Base-by-base conservation (phyloP, 176 grass and related monocot species). In the Puya raimondii region DNA sequence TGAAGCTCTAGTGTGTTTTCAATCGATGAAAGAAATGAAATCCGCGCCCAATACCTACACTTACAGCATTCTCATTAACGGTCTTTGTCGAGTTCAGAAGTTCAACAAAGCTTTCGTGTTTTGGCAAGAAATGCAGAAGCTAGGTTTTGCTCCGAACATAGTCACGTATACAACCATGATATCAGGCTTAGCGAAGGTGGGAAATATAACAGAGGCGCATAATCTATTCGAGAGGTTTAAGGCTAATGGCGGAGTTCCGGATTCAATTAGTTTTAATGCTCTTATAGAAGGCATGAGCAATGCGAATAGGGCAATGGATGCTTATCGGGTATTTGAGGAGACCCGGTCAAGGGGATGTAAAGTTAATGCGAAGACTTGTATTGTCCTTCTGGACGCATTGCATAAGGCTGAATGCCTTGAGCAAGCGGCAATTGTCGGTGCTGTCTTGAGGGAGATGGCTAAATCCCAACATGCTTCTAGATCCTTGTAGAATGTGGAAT, bases 111-210 rank as follows among this genome's bases (percentile, higher is more conserved):
- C 93, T 51, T 92, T 97, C 79, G 80, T 97, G 12, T 92, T 92
- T 49, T 97, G 88, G 86, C 86, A 97, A 92, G 93, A 97, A 63
- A 97, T 97, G 93, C 84, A 80, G 63, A 92, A 97, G 85, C 79
- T 81, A 49, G 89, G 93, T 52, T 76, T 92, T 68, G 14, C 69
- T 69, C 89, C 93, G 47, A 92, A 86, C 68, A 64, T 92, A 52
- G 88, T 96, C 50, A 96, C 89, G 65, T 96, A 90, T 79, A 96
- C 93, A 67, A 92, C 93, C 67, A 96, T 96, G 86, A 96, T 96
- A 18, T 78, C 86, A 0, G 89, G 93, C 23, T 81, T 96, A 66
- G 83, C 93, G 74, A 96, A 92, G 71, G 79, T 78, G 64, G 93
- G 93, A 10, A 97, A 90, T 67, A 85, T 97, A 79, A 74, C 81